A percentile compares a stretch with the other conserved stretches of the same genome.
Conservation (phyloP, 768 basidiomycete genomes). For the Calocera viscosa region DNA sequence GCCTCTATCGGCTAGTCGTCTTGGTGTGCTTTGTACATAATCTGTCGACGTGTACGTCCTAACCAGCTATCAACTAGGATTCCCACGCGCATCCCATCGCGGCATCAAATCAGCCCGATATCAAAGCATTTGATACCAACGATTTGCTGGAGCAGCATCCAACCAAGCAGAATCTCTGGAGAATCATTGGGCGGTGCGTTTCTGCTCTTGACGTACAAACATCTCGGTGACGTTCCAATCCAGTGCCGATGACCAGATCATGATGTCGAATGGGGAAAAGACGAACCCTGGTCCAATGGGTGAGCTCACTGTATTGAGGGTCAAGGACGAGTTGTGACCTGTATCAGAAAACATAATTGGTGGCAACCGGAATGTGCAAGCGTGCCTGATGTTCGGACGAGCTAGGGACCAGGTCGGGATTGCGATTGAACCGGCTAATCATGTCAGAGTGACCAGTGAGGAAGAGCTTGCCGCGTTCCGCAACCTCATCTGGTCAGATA, state of each 20-base stretch:
- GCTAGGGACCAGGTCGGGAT: constrained; percentile 30
- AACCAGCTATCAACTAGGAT: no score
- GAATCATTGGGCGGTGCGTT: constrained; percentile 29
- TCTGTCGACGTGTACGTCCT: no score
- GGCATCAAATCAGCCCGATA: background rate
- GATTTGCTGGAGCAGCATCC: constrained; percentile 36
- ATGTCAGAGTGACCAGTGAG: constrained; percentile 9
- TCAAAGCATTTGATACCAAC: constrained; percentile 28
- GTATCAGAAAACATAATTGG: constrained; percentile 28
- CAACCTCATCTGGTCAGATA: constrained; percentile 10
- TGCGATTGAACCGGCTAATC: constrained; percentile 29
- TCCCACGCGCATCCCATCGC: background rate
- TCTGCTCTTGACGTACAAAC: background rate
- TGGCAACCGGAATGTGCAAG: constrained; percentile 26
- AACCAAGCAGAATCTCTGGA: constrained; percentile 28
- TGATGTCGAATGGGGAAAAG: constrained; percentile 27
- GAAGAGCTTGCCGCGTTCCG: constrained; percentile 10
- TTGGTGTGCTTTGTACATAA: background rate
- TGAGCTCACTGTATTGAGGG: background rate
- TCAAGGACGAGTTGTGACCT: background rate
- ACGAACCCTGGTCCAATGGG: constrained; percentile 20
- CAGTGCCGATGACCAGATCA: constrained; percentile 35
- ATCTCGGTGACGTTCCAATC: background rate
- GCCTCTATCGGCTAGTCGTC: background rate
- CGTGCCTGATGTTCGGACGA: constrained; percentile 33